Evolutionary conservation across 441 rosid genomes (phyloP), one percentile per base, ranked within the genome.

Genomic region (Breynia disticha): DNA sequence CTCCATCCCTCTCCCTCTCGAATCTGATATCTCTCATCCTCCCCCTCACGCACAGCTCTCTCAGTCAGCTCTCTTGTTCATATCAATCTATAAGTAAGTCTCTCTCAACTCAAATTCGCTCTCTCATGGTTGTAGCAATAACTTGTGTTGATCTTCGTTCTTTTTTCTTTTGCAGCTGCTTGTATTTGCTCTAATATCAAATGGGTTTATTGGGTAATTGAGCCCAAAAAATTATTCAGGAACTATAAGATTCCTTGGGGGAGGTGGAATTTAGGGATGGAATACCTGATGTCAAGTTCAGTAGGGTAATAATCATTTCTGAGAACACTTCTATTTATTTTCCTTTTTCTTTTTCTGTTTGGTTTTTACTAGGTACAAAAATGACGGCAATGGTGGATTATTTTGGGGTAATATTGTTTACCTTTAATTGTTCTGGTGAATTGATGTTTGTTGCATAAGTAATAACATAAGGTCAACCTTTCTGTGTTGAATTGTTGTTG

Each of bases 211-310:
- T n/a, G n/a, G n/a, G n/a, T n/a, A n/a, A n/a, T n/a, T n/a, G n/a
- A n/a, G n/a, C 32, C 63, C 44, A 61, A 19, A 54, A 61, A 72
- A 57, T 61, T 50, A 60, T 75, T 54, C 82, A 91, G 96, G 96
- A 91, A 73, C 78, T 87, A 76, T 91, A 91, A 68, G 77, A 72
- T 74, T 78, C 91, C 22, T 68, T 86, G 69, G 98, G 90, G 51
- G 94, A 82, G 73, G 91, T 88, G 61, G 76, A 88, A 65, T 76
- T 82, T 67, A 78, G 60, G 58, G 86, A 86, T 48, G 94, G 95
- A 60, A 82, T 91, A 68, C 95, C 96, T 71, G 87, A 88, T 81
- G 79, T 91, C 62, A 90, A 91, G 67, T 91, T 91, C 80, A 91
- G 94, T 66, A 72, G 82, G 83, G 98, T 88, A 72, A 88, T 90